Conservation (phyloP, 495 filamentous ascomycete species). For the Penicillium ucsense region DNA sequence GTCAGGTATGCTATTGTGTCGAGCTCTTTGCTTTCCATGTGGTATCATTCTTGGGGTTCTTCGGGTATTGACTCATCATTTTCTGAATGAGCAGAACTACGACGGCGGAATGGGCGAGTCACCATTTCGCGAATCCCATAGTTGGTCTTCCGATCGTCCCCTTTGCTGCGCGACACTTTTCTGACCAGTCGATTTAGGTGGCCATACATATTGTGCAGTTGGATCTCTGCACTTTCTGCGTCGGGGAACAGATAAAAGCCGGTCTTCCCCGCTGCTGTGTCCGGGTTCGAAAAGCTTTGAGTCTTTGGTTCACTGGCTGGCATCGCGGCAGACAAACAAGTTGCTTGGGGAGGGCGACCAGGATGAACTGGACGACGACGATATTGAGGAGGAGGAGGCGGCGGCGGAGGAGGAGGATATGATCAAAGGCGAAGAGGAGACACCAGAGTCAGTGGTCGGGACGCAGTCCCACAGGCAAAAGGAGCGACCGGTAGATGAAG, state of each 20-base stretch:
- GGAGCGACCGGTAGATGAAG: too few relatives aligned
- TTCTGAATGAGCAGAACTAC: slow-evolving; percentile 51
- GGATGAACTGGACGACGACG: slow-evolving; percentile 18
- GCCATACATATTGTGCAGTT: slow-evolving; percentile 81
- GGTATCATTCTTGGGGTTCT: neutral
- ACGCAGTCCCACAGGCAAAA: too few relatives aligned
- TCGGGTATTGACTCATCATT: neutral
- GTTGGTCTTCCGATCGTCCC: slow-evolving; percentile 37
- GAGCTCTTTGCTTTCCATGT: slow-evolving; percentile 1
- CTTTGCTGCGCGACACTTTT: slow-evolving; percentile 1
- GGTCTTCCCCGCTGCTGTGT: slow-evolving; percentile 16
- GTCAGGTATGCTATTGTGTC: slow-evolving; percentile 40
- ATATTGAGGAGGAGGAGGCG: neutral
- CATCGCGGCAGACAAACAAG: slow-evolving; percentile 57
- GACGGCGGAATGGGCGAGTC: slow-evolving; percentile 83
- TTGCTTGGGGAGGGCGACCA: slow-evolving; percentile 38
- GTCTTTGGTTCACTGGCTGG: slow-evolving; percentile 51
- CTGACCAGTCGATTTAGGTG: slow-evolving; percentile 45
- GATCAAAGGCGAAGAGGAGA: slow-evolving; percentile 1
- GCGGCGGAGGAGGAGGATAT: neutral
- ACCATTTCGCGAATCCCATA: slow-evolving; percentile 78
- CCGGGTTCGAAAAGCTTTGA: slow-evolving; percentile 29
- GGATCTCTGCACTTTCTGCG: slow-evolving; percentile 62
- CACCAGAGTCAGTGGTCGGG: too few relatives aligned
- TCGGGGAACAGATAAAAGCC: slow-evolving; percentile 18